These are phyloP conservation scores for Sophora flavescens DNA, from an alignment of 306 rosid species.

Conservation along the genomic window DNA sequence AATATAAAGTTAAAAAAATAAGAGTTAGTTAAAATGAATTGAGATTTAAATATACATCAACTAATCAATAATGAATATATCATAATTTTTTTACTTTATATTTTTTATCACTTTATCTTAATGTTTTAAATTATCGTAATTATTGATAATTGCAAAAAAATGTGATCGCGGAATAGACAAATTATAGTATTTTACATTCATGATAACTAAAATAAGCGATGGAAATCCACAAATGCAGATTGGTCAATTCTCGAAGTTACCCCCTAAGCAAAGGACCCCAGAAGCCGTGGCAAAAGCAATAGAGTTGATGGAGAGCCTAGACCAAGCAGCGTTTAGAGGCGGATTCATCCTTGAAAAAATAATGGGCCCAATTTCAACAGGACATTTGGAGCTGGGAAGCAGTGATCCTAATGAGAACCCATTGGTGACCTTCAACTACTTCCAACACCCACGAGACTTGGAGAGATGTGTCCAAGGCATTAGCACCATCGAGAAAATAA, in stretches of 20 bases:
- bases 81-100: no score
- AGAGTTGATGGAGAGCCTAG: conserved; percentile 49
- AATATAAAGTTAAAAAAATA: no score
- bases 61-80: no score
- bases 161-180: no score
- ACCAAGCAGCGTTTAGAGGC: conserved; percentile 62
- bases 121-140: no score
- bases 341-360: conserved; percentile 82
- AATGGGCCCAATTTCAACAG: conserved; percentile 72
- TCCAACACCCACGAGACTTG: conserved; percentile 65
- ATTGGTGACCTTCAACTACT: conserved; percentile 77
- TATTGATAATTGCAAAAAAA: no score
- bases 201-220: no score
- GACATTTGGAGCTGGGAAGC: conserved; percentile 74
- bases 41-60: no score
- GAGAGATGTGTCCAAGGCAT: conserved; percentile 72
- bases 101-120: no score
- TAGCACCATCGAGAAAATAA: conserved; percentile 53
- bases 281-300: conserved; percentile 68
- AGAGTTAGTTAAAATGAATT: no score
- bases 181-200: no score
- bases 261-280: conserved; percentile 56
- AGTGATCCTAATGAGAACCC: conserved; percentile 76
- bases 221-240: conserved; percentile 34
- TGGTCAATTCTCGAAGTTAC: conserved; percentile 47